These are phyloP conservation scores for Diaporthe humulicola DNA, from an alignment of 2,329 filamentous ascomycete species.

Conservation along the genomic window DNA sequence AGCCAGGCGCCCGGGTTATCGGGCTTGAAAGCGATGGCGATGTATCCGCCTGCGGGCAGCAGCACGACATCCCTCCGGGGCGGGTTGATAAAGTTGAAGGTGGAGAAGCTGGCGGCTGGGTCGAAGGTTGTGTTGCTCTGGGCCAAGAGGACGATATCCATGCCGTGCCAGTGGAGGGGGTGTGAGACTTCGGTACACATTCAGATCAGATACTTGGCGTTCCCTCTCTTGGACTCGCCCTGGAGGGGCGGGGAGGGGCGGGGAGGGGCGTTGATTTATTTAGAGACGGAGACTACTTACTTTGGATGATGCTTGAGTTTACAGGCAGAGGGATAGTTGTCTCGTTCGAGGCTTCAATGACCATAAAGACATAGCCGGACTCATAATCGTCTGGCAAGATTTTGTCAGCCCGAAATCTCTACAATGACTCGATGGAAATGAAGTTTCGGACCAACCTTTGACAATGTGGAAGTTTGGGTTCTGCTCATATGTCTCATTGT, in stretches of 20 bases:
- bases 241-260: no score
- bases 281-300: background rate
- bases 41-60: slow-evolving; percentile 51
- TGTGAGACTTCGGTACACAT: slow-evolving; percentile 21
- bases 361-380: slow-evolving; percentile 37
- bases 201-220: background rate
- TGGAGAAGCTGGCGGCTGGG: slow-evolving; percentile 27
- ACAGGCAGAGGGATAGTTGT: slow-evolving; percentile 23
- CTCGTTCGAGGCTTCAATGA: slow-evolving; percentile 33
- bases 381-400: slow-evolving; percentile 30
- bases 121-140: slow-evolving; percentile 42
- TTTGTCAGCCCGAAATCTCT: background rate
- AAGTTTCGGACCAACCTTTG: background rate
- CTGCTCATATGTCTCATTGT: slow-evolving; percentile 34
- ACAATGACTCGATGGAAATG: accelerated
- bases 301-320: background rate
- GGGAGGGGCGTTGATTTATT: no score
- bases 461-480: slow-evolving; percentile 38
- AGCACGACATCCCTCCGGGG: slow-evolving; percentile 53
- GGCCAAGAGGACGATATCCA: slow-evolving; percentile 51
- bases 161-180: slow-evolving; percentile 44
- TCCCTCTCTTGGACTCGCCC: no score
- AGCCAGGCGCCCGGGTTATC: slow-evolving; percentile 60
- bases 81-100: slow-evolving; percentile 51
- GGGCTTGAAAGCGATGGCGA: slow-evolving; percentile 54